phyloP scores from a whole-genome alignment of 257 asterid genomes.

The Misopates orontium region DNA sequence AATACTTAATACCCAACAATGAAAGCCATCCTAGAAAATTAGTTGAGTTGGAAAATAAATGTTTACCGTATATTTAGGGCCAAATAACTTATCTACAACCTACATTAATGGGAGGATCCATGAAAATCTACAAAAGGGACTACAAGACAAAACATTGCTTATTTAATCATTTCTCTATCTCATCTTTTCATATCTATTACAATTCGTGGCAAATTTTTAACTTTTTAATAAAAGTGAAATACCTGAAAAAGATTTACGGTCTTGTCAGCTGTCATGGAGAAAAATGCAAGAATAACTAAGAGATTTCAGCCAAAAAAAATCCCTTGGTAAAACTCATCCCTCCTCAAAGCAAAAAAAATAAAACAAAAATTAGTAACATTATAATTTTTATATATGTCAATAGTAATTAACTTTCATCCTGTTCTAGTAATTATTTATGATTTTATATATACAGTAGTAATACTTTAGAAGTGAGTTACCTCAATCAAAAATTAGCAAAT shows the following conservation, averaged over 20 bases:
- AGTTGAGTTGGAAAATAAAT: no score
- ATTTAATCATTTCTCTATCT: not conserved
- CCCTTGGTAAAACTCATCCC: no score
- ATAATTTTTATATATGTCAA: no score
- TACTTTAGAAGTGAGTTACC: not conserved
- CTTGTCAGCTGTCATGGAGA: no score
- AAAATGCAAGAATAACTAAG: not conserved
- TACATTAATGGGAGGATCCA: not conserved
- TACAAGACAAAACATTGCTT: not conserved
- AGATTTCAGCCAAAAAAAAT: not conserved
- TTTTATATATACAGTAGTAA: not conserved
- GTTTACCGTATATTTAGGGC: not conserved
- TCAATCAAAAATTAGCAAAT: not conserved
- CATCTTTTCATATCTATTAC: not conserved
- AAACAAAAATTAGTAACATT: no score
- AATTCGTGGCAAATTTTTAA: not conserved
- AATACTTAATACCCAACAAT: no score
- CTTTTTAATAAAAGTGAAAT: not conserved
- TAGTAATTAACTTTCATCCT: no score
- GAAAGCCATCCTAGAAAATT: no score
- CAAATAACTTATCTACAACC: not conserved
- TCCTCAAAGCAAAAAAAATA: no score
- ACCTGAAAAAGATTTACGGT: not conserved
- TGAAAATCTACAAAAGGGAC: constrained; percentile 4
- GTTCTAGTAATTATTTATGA: not conserved